These are phyloP conservation scores for Podospora didyma DNA, from an alignment of 495 filamentous ascomycete species.

Conservation along the genomic window DNA sequence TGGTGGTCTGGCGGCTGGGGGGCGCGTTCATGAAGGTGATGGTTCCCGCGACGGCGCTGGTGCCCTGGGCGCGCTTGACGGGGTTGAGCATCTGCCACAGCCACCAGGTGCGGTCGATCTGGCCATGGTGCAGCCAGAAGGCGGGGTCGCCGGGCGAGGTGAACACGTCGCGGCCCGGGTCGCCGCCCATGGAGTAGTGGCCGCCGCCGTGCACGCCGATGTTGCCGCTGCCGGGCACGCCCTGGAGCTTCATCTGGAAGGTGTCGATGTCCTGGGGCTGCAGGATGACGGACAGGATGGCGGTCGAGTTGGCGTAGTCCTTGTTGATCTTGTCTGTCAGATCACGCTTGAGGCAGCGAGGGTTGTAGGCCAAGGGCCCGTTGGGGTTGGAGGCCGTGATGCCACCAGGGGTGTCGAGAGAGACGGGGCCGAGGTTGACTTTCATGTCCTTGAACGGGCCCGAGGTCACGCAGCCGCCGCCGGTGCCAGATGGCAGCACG, in stretches of 20 bases:
- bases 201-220: constrained; percentile 62
- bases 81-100: constrained; percentile 57
- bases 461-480: constrained; percentile 59
- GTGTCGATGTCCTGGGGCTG: constrained; percentile 37
- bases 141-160: constrained; percentile 59
- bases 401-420: constrained; percentile 14
- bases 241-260: constrained; percentile 52
- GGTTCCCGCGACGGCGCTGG: constrained; percentile 12
- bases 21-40: constrained; percentile 23
- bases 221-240: constrained; percentile 42
- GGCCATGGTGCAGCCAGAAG: constrained; percentile 64
- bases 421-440: constrained; percentile 52
- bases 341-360: constrained; percentile 62
- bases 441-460: constrained; percentile 53
- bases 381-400: constrained; percentile 3
- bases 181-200: constrained; percentile 59
- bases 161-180: constrained; percentile 55
- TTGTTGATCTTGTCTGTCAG: constrained; percentile 15
- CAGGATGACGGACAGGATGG: constrained; percentile 4
- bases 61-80: constrained; percentile 13
- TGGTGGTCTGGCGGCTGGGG: constrained; percentile 17
- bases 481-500: constrained; percentile 48
- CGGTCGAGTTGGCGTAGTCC: constrained; percentile 8
- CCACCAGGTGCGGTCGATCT: constrained; percentile 64
- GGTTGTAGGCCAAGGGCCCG: constrained; percentile 43